Evolutionary conservation across 805 yeast species (phyloP).

Genomic region (Candida jianshihensis): DNA sequence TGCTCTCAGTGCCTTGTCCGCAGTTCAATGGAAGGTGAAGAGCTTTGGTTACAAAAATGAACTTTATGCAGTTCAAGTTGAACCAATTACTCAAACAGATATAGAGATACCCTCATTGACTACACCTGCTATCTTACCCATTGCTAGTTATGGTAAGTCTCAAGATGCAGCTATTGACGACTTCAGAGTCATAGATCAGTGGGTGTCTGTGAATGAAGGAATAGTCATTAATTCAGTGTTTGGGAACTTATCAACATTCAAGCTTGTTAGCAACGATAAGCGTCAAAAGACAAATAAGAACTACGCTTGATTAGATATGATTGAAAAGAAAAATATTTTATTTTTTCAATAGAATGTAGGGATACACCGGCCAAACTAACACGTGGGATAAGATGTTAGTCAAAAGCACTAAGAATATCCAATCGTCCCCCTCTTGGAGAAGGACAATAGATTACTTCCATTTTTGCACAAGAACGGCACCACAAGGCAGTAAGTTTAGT

Average conservation of each 20-base stretch:
- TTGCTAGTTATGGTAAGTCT: constrained; percentile 12
- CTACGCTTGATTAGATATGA: background rate
- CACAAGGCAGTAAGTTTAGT: constrained; percentile 27
- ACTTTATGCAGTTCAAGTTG: constrained; percentile 16
- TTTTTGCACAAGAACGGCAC: constrained; percentile 40
- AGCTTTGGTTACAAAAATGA: constrained; percentile 18
- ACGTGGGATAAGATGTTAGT: constrained; percentile 1
- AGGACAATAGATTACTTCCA: constrained; percentile 12
- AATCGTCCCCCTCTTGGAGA: constrained; percentile 1
- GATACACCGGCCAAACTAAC: constrained; percentile 20
- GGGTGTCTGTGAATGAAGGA: constrained; percentile 13
- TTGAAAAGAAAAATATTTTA: background rate
- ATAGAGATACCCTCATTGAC: constrained; percentile 5
- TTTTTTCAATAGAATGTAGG: constrained; percentile 11
- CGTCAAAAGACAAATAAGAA: background rate
- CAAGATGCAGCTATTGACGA: constrained; percentile 11
- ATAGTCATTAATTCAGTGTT: constrained; percentile 6
- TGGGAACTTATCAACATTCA: constrained; percentile 7
- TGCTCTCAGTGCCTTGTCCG: background rate
- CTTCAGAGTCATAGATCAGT: constrained; percentile 9
- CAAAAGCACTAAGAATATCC: constrained; percentile 26
- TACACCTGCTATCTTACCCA: constrained; percentile 12
- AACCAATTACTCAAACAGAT: constrained; percentile 8
- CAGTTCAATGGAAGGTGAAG: constrained; percentile 19
- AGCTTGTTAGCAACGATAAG: background rate